Percentiles rank a stretch among this genome's conserved stretches.
Conservation (phyloP, 257 asterid genomes). For the Fraxinus americana region DNA sequence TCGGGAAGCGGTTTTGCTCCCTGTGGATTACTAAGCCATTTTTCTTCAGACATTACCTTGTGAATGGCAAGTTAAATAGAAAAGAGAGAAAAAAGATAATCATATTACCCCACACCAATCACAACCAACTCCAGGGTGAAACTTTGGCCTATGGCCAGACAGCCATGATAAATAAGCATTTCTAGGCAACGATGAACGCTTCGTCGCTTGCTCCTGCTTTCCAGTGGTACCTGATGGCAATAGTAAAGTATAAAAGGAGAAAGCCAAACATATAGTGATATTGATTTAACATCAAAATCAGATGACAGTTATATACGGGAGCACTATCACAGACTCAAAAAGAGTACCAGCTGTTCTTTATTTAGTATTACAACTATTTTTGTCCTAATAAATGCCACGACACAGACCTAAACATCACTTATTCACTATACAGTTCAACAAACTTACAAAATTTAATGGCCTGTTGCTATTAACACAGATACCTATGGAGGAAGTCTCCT, state of each 20-base stretch:
- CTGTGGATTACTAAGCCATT: not conserved
- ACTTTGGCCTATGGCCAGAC: conserved; percentile 30
- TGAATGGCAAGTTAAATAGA: not conserved
- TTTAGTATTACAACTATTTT: not conserved
- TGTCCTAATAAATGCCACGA: not conserved
- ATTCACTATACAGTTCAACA: not conserved
- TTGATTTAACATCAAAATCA: not conserved
- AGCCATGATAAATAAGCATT: conserved; percentile 18
- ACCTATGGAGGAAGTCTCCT: not conserved
- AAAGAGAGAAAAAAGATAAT: not conserved
- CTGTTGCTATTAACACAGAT: not conserved
- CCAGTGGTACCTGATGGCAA: conserved; percentile 32
- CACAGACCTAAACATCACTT: not conserved
- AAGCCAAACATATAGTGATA: not conserved
- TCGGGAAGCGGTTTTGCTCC: too few relatives aligned
- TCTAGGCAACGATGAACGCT: conserved; percentile 17
- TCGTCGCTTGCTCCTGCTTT: conserved; percentile 25
- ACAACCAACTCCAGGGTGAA: conserved; percentile 63
- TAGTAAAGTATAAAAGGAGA: conserved; percentile 4
- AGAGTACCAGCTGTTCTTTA: not conserved
- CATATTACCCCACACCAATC: conserved; percentile 78
- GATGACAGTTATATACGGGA: not conserved
- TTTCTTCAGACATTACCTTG: not conserved
- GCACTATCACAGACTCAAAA: not conserved
- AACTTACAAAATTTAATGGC: not conserved